phyloP scores from a whole-genome alignment of 2,329 filamentous ascomycete species.

The Colletotrichum camelliae region DNA sequence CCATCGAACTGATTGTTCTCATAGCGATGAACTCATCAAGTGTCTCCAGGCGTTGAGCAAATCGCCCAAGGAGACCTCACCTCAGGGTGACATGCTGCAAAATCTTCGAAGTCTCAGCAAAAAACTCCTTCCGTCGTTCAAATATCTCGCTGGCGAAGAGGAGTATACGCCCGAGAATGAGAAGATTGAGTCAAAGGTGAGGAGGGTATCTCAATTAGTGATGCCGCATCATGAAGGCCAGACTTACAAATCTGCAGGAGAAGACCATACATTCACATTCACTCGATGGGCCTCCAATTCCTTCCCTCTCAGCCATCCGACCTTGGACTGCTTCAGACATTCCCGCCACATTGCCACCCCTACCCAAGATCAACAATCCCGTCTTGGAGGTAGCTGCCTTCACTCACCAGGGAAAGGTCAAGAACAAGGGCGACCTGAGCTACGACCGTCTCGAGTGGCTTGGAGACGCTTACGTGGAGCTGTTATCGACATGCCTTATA shows the following conservation, averaged over 20 bases:
- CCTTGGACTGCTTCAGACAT: slow-evolving; percentile 60
- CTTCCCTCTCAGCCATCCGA: slow-evolving; percentile 32
- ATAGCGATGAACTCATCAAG: slow-evolving; percentile 43
- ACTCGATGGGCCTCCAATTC: not conserved
- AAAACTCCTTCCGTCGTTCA: slow-evolving; percentile 32
- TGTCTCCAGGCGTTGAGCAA: slow-evolving; percentile 41
- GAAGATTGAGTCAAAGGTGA: not conserved
- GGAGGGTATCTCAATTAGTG: not conserved
- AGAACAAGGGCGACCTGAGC: slow-evolving; percentile 44
- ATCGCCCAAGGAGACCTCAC: not conserved
- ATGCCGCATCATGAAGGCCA: not conserved
- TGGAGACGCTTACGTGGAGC: slow-evolving; percentile 84
- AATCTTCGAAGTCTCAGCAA: slow-evolving; percentile 24
- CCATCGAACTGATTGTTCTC: slow-evolving; percentile 35
- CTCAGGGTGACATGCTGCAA: not conserved
- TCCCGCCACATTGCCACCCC: slow-evolving; percentile 52
- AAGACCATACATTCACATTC: not conserved
- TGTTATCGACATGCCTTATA: slow-evolving; percentile 78
- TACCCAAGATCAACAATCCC: slow-evolving; percentile 66
- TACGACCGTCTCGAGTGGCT: slow-evolving; percentile 91
- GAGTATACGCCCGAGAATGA: not conserved
- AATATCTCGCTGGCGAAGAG: slow-evolving; percentile 10
- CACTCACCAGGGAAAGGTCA: slow-evolving; percentile 63
- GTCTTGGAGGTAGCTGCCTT: slow-evolving; percentile 68
- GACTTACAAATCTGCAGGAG: not conserved